These are phyloP conservation scores for Yarrowia sp. DNA, from an alignment of 805 yeast genomes.

Conservation along the genomic window DNA sequence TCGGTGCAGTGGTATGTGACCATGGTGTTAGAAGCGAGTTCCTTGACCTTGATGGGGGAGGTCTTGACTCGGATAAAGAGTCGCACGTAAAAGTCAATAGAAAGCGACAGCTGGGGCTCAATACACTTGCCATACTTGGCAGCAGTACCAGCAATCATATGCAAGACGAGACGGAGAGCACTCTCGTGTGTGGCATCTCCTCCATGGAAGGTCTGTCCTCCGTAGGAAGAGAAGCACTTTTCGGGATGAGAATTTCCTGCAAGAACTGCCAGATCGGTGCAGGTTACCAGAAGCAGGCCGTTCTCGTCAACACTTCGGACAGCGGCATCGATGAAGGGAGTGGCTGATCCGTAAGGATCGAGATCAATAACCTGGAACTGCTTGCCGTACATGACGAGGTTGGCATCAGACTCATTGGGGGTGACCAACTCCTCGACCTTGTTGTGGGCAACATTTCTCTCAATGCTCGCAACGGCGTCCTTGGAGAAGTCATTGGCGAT, in stretches of 20 bases:
- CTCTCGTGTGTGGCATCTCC: constrained; percentile 89
- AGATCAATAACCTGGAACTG: constrained; percentile 81
- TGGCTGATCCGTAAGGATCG: constrained; percentile 97
- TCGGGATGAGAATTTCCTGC: constrained; percentile 98
- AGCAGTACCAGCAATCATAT: constrained; percentile 73
- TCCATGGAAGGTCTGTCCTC: constrained; percentile 80
- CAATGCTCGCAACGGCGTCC: constrained; percentile 80
- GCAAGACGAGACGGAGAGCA: constrained; percentile 79
- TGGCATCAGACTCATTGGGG: constrained; percentile 88
- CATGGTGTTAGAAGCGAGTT: constrained; percentile 72
- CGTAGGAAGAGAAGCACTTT: constrained; percentile 90
- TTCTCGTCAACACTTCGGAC: constrained; percentile 77
- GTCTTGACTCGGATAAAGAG: constrained; percentile 74
- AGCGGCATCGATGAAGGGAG: constrained; percentile 93
- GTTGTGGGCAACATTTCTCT: constrained; percentile 67
- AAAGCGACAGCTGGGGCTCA: constrained; percentile 79
- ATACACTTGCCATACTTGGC: constrained; percentile 84
- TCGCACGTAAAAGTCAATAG: constrained; percentile 91
- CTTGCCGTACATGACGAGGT: constrained; percentile 61
- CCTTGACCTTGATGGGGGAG: constrained; percentile 78
- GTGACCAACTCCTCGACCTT: constrained; percentile 53
- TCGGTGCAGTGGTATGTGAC: constrained; percentile 80
- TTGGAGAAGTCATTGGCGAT: constrained; percentile 87
- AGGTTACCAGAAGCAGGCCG: constrained; percentile 84
- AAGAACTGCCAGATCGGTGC: constrained; percentile 92